Conservation (phyloP, 768 basidiomycete species). For the Lactarius sanguifluus region DNA sequence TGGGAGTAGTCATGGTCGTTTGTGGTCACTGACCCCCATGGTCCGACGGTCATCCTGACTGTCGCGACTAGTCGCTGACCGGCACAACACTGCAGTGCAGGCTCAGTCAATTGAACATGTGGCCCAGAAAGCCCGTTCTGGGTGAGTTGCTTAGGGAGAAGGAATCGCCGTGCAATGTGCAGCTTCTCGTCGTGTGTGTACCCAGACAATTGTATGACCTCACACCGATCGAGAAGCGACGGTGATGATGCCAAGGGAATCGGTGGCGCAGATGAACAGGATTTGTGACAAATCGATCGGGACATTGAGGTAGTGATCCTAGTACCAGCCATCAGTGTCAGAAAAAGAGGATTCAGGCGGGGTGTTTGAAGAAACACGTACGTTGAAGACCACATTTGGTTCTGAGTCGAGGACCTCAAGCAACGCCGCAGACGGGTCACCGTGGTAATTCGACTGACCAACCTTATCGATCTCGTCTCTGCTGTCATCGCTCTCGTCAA, state of each 20-base stretch:
- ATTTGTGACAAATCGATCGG: slow-evolving; percentile 85
- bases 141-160: slow-evolving; percentile 83
- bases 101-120: slow-evolving; percentile 65
- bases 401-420: slow-evolving; percentile 94
- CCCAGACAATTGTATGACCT: slow-evolving; percentile 79
- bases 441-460: slow-evolving; percentile 83
- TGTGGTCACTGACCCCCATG: too few species aligned
- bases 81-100: slow-evolving; percentile 31
- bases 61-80: too few species aligned
- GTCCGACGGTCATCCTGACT: too few species aligned
- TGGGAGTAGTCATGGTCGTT: too few species aligned
- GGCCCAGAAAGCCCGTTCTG: slow-evolving; percentile 70
- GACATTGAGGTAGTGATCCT: slow-evolving; percentile 97
- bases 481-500: not conserved
- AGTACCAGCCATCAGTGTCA: slow-evolving; percentile 15
- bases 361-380: slow-evolving; percentile 38
- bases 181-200: slow-evolving; percentile 92
- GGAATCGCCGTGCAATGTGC: slow-evolving; percentile 81
- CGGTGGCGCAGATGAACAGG: slow-evolving; percentile 93
- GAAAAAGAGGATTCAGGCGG: not conserved
- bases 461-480: slow-evolving; percentile 91
- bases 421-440: slow-evolving; percentile 87
- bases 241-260: slow-evolving; percentile 87
- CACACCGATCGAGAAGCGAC: slow-evolving; percentile 87
- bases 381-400: slow-evolving; percentile 83